Evolutionary conservation across 2,329 filamentous ascomycete species (phyloP), one percentile per base, ranked within the genome.

Genomic region (Arthrinium puccinioides): DNA sequence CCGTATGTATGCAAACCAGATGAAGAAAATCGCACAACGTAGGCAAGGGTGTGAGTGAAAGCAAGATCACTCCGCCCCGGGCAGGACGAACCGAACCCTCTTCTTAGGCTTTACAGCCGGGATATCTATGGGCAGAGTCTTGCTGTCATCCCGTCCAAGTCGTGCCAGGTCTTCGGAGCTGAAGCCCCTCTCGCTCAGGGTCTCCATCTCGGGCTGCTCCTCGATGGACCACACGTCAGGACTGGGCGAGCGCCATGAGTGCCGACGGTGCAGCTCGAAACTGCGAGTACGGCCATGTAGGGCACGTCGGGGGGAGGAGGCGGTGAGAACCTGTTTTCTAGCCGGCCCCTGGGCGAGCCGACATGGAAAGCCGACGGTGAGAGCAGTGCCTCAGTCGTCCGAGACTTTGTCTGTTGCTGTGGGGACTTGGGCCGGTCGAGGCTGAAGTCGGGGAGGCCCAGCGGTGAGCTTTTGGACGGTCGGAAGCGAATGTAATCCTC

Each of bases 191-290:
- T 70, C 65, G 44, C 64, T 66, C 56, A 63, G 55, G 18, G 67
- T 53, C 47, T 74, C 70, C 49, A 72, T 70, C 56, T 75, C 72
- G 2, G 69, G 68, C 57, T 77, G 72, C 52, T 78, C 74, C 54
- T 74, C 68, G 39, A 78, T 78, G 21, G 70, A 70, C 67, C 72
- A 78, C 4, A 78, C 74, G 37, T 76, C 72, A 0, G 72, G 72
- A 48, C 73, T 77, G 6, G 74, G 74, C 55, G 74, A 67, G 25
- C 72, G 61, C 74, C 74, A 78, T 2, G 74, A 63, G 38, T 64
- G 63, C 9, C 63, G 64, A 8, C 69, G 66, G 29, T 65, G 61
- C 15, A 63, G 42, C 53, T 56, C 33, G 49, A 50, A 47, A 15
- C 51, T 47, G 3, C 56, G 48, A 26, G 55, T 47, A 29, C 54